Conservation (phyloP, 306 rosid genomes). For the Vigna reflexopilosa region DNA sequence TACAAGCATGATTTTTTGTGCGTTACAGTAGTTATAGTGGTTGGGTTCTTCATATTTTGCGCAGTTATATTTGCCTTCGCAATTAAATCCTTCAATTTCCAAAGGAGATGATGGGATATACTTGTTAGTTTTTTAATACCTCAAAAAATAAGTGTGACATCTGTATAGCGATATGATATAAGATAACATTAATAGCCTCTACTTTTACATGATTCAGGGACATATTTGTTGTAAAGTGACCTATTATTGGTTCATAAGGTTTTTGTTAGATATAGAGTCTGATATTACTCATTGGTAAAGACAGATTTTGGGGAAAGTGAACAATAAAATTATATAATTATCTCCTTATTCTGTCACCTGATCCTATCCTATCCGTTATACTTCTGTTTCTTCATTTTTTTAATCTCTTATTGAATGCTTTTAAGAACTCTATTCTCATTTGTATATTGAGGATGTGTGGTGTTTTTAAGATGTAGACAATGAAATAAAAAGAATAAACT, state of each 20-base stretch:
- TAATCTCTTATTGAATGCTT: not conserved
- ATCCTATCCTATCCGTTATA: not conserved
- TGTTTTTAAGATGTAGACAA: too few species aligned
- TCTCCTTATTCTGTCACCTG: not conserved
- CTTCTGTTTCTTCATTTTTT: not conserved
- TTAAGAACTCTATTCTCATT: too few species aligned
- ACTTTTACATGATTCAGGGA: constrained; percentile 23
- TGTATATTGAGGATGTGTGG: too few species aligned
- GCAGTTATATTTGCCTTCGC: constrained; percentile 89
- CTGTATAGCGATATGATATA: constrained; percentile 59
- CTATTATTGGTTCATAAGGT: constrained; percentile 23
- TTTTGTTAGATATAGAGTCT: constrained; percentile 30
- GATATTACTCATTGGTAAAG: constrained; percentile 10
- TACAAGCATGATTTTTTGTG: constrained; percentile 82
- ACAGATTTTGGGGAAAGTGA: not conserved
- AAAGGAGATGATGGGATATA: constrained; percentile 73
- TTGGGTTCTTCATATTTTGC: constrained; percentile 84
- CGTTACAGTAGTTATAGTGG: constrained; percentile 75
- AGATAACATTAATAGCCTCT: constrained; percentile 38
- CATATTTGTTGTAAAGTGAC: constrained; percentile 44
- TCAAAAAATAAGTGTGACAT: constrained; percentile 41
- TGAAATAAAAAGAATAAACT: too few species aligned
- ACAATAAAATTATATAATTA: not conserved
- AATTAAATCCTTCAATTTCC: constrained; percentile 97
- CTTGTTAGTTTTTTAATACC: constrained; percentile 42